Percentiles rank a stretch among this genome's conserved stretches.
These are phyloP conservation scores for Trapa incisa DNA, from an alignment of 345 rosid species.

Conservation along the genomic window DNA sequence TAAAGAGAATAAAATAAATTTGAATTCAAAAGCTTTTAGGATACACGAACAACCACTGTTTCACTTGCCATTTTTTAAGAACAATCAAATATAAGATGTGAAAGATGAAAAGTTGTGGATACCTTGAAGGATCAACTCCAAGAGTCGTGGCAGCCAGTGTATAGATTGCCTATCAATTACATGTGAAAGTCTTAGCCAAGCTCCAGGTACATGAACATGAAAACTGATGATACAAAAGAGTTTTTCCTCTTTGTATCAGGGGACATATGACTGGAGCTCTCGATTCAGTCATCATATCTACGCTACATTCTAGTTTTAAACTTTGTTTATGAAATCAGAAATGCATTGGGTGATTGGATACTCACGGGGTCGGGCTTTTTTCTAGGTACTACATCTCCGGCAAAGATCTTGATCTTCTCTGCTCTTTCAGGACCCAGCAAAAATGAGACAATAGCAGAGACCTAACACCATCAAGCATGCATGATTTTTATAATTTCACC, in stretches of 20 bases:
- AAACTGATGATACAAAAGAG: neutral
- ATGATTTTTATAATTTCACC: conserved; percentile 3
- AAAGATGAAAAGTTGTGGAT: neutral
- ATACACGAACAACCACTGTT: no score
- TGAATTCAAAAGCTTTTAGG: neutral
- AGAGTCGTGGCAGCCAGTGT: conserved; percentile 75
- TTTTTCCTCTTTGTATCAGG: neutral
- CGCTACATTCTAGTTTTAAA: neutral
- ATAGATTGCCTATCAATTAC: conserved; percentile 60
- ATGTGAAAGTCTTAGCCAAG: neutral
- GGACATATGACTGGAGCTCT: neutral
- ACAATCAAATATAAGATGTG: no score
- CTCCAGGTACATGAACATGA: neutral
- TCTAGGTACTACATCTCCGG: conserved; percentile 85
- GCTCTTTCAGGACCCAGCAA: conserved; percentile 85
- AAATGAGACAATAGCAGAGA: conserved; percentile 79
- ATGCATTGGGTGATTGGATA: neutral
- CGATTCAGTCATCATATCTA: neutral
- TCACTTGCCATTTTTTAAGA: no score
- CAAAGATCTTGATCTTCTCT: conserved; percentile 75
- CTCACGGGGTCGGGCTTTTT: conserved; percentile 90
- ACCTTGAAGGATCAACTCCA: conserved; percentile 88
- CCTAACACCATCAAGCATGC: conserved; percentile 29
- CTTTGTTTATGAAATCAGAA: neutral
- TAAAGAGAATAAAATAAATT: no score